A percentile compares a stretch with the other conserved stretches of the same genome.
phyloP scores from a whole-genome alignment of 306 rosid genomes.

The Dryas octopetala region DNA sequence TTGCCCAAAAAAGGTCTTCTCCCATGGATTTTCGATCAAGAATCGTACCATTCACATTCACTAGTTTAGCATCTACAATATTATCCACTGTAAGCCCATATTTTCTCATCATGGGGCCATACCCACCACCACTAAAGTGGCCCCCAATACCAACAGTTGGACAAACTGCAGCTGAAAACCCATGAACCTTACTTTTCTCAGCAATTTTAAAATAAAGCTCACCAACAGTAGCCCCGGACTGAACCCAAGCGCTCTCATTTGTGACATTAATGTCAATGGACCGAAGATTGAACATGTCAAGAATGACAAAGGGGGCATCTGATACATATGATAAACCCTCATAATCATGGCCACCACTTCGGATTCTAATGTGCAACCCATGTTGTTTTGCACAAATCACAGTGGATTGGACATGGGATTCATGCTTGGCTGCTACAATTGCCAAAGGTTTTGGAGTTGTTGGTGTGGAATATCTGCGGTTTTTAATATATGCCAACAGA shows the following conservation, averaged over 20 bases:
- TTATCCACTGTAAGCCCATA: slow-evolving; percentile 38
- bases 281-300: slow-evolving; percentile 38
- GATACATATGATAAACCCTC: slow-evolving; percentile 36
- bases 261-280: slow-evolving; percentile 12
- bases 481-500: slow-evolving; percentile 20
- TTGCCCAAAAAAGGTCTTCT: slow-evolving; percentile 48
- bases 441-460: slow-evolving; percentile 34
- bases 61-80: slow-evolving; percentile 29
- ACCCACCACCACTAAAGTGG: slow-evolving; percentile 40
- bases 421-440: slow-evolving; percentile 19
- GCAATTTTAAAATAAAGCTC: slow-evolving; percentile 35
- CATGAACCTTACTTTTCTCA: slow-evolving; percentile 21
- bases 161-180: slow-evolving; percentile 33
- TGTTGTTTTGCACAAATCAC: slow-evolving; percentile 19
- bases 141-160: slow-evolving; percentile 34
- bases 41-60: slow-evolving; percentile 25
- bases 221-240: slow-evolving; percentile 37
- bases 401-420: slow-evolving; percentile 29
- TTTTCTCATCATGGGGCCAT: slow-evolving; percentile 37
- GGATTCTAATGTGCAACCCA: slow-evolving; percentile 27
- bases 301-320: slow-evolving; percentile 25
- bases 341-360: slow-evolving; percentile 46
- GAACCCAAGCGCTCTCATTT: slow-evolving; percentile 28
- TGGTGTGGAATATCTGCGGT: slow-evolving; percentile 22
- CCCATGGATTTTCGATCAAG: slow-evolving; percentile 39